Conservation (phyloP, 2,329 filamentous ascomycete species). For the Exophiala sp. region DNA sequence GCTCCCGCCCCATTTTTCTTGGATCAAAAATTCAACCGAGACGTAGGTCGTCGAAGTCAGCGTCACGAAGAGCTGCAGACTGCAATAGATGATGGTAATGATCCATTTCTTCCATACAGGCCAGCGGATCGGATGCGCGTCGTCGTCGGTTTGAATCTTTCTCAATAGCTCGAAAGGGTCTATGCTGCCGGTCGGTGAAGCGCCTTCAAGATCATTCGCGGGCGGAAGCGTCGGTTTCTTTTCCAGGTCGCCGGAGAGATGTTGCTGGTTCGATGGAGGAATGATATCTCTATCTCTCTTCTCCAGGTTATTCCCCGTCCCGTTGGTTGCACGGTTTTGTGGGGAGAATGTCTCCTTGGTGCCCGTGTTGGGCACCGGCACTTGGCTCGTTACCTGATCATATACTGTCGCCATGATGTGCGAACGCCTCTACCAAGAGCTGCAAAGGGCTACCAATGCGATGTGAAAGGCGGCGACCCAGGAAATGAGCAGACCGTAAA, state of each 20-base stretch:
- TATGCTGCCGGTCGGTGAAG: not conserved
- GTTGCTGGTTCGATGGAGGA: not conserved
- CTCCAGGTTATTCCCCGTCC: too few species aligned
- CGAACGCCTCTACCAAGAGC: too few species aligned
- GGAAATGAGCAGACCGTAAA: too few species aligned
- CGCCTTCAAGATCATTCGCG: slow-evolving; percentile 8
- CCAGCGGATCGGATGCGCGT: slow-evolving; percentile 26
- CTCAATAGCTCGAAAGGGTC: slow-evolving; percentile 20
- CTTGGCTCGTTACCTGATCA: too few species aligned
- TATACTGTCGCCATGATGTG: too few species aligned
- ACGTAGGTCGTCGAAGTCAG: slow-evolving; percentile 41
- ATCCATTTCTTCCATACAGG: slow-evolving; percentile 26
- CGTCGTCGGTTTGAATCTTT: slow-evolving; percentile 19
- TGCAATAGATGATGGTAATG: slow-evolving; percentile 29
- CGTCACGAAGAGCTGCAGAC: slow-evolving; percentile 40
- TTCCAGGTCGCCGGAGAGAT: not conserved
- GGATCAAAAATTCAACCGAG: slow-evolving; percentile 37
- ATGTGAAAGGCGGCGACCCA: too few species aligned
- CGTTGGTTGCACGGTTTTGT: too few species aligned
- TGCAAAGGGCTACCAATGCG: too few species aligned
- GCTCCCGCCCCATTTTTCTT: slow-evolving; percentile 37
- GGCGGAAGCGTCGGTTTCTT: slow-evolving; percentile 8
- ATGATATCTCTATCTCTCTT: too few species aligned
- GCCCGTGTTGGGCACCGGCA: not conserved
- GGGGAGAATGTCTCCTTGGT: not conserved